Conservation (phyloP, 2,329 filamentous ascomycete genomes). For the Huntiella decipiens region DNA sequence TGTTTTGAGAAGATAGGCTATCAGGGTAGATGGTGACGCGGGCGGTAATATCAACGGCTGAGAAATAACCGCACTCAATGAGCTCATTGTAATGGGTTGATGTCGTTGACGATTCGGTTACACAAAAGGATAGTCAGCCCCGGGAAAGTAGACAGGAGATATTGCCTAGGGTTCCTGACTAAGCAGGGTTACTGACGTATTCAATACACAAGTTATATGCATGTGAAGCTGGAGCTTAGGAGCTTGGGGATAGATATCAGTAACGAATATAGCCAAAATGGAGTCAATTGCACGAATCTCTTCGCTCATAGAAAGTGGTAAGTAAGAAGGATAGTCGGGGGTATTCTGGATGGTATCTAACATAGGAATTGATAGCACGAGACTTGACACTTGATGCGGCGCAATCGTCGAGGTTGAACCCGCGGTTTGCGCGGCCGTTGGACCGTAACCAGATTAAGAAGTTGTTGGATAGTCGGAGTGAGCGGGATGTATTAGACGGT, state of each 20-base stretch:
- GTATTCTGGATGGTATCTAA: not conserved
- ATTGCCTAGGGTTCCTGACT: too few species aligned
- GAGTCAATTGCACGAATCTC: conserved; percentile 93
- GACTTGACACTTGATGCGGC: conserved; percentile 96
- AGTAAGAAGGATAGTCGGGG: conserved; percentile 15
- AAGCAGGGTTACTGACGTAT: too few species aligned
- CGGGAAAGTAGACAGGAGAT: too few species aligned
- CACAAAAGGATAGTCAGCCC: too few species aligned
- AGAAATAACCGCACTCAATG: not conserved
- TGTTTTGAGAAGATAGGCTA: conserved; percentile 42
- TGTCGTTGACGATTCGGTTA: too few species aligned
- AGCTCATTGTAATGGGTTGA: too few species aligned
- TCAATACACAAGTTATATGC: too few species aligned
- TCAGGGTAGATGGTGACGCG: conserved; percentile 38
- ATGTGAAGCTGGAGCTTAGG: too few species aligned
- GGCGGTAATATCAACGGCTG: conserved; percentile 30
- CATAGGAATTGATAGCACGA: conserved; percentile 41
- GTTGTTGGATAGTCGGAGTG: conserved; percentile 80
- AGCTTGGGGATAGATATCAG: too few species aligned
- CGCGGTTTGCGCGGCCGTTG: conserved; percentile 43
- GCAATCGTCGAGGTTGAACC: conserved; percentile 56
- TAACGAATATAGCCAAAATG: conserved; percentile 32
- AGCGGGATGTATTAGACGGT: conserved; percentile 83
- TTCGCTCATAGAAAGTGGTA: conserved; percentile 85
- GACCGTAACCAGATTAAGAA: conserved; percentile 81